Conservation (phyloP, 176 grass and related monocot species). For the Oryza brachyantha region DNA sequence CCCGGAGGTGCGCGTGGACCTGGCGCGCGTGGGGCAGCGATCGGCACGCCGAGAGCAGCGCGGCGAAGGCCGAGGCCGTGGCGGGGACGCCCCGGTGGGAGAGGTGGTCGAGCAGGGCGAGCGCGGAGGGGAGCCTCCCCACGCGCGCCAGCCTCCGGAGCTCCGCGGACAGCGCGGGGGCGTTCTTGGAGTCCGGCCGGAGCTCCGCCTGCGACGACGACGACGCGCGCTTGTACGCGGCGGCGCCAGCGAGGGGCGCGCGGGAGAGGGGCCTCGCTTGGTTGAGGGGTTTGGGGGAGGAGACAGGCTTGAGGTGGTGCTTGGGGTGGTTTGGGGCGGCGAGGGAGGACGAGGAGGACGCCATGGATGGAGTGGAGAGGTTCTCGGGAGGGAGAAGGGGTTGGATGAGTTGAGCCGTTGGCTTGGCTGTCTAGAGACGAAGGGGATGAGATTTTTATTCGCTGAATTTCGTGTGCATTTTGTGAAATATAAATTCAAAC, state of each 20-base stretch:
- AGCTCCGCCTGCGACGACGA: constrained; percentile 31
- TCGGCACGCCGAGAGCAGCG: constrained; percentile 63
- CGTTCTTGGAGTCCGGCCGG: constrained; percentile 69
- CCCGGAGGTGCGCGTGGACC: constrained; percentile 66
- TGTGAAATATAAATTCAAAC: no score
- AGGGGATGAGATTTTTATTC: no score
- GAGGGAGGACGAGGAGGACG: constrained; percentile 29
- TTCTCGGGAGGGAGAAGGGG: background rate
- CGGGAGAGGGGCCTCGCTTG: constrained; percentile 2
- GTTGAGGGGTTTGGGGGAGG: background rate
- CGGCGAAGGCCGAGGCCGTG: constrained; percentile 61
- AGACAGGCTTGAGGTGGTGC: constrained; percentile 4
- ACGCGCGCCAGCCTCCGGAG: constrained; percentile 47
- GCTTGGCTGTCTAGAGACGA: no score
- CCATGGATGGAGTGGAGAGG: constrained; percentile 25
- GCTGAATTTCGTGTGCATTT: no score
- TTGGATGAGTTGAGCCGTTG: no score
- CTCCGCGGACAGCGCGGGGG: constrained; percentile 50
- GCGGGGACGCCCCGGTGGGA: constrained; percentile 74
- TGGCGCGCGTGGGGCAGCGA: constrained; percentile 59
- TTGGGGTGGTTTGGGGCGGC: constrained; percentile 17
- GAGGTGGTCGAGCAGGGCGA: constrained; percentile 77
- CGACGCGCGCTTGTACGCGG: constrained; percentile 21
- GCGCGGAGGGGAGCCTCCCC: constrained; percentile 49
- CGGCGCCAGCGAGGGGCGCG: constrained; percentile 21